phyloP scores from a whole-genome alignment of 257 asterid genomes.

The Solanum pinnatisectum region DNA sequence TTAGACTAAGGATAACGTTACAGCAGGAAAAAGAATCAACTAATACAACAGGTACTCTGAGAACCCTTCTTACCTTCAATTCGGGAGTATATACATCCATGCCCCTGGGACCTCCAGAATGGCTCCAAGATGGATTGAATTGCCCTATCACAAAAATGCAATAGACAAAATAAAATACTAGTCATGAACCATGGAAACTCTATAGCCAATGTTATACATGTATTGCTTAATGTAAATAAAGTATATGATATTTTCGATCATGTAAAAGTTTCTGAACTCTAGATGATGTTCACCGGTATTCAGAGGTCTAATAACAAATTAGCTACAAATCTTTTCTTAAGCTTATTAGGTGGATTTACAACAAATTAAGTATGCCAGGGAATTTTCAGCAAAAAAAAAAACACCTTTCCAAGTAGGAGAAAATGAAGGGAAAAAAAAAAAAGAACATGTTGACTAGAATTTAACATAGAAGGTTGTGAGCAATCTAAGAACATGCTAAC shows the following conservation, averaged over 20 bases:
- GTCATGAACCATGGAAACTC: background rate
- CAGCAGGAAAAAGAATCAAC: background rate
- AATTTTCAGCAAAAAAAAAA: background rate
- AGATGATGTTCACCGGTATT: background rate
- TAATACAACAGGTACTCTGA: background rate
- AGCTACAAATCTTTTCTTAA: background rate
- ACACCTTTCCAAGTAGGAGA: background rate
- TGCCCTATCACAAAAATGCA: slow-evolving; percentile 9
- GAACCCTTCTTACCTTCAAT: slow-evolving; percentile 20
- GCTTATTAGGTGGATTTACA: background rate
- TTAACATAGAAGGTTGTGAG: background rate
- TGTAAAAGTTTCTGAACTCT: background rate
- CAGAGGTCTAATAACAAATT: background rate
- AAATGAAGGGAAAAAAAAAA: background rate
- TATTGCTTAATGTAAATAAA: background rate
- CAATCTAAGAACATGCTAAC: background rate
- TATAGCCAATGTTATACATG: background rate
- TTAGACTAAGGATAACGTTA: background rate
- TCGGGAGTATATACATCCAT: slow-evolving; percentile 30
- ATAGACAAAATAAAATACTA: background rate
- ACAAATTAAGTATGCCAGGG: background rate
- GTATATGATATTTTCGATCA: background rate
- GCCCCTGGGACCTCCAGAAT: slow-evolving; percentile 24
- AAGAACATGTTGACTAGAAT: background rate
- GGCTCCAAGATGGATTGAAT: slow-evolving; percentile 25